Evolutionary conservation across 1,139 yeast genomes (phyloP).

Genomic region (Meyerozyma athensensis): DNA sequence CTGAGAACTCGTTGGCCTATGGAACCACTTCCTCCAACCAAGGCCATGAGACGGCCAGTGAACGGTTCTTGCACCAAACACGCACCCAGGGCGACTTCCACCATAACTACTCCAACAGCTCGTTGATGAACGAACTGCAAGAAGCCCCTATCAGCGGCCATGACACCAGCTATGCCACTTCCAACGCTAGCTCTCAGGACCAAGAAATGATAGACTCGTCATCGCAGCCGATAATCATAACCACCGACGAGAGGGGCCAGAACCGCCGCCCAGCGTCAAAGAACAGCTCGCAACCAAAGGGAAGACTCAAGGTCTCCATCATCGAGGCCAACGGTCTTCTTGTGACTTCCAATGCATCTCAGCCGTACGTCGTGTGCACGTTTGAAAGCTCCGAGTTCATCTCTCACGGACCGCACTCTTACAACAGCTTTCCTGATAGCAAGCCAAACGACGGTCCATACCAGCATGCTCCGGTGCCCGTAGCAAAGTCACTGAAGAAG

Average conservation of each 20-base stretch:
- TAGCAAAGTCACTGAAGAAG: conserved; percentile 14
- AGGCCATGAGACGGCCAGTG: conserved; percentile 6
- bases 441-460: conserved; percentile 4
- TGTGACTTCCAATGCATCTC: conserved; percentile 49
- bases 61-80: conserved; percentile 8
- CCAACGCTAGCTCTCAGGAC: conserved; percentile 3
- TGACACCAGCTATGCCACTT: conserved; percentile 1
- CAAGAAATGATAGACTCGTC: conserved; percentile 8
- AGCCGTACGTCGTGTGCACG: conserved; percentile 90
- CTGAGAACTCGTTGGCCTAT: conserved; percentile 58
- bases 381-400: conserved; percentile 91
- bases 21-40: conserved; percentile 53
- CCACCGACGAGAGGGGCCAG: conserved; percentile 45
- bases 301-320: conserved; percentile 76
- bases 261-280: conserved; percentile 22
- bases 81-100: conserved; percentile 8
- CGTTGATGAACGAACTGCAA: conserved; percentile 1
- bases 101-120: conserved; percentile 11
- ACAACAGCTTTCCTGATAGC: conserved; percentile 35
- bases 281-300: conserved; percentile 54
- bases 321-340: conserved; percentile 70
- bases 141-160: not conserved
- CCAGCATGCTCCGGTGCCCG: conserved; percentile 13
- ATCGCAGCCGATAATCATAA: conserved; percentile 34
- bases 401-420: conserved; percentile 71